Base-by-base conservation (phyloP, 1,139 yeast genomes). In the Scheffersomyces segobiensis region DNA sequence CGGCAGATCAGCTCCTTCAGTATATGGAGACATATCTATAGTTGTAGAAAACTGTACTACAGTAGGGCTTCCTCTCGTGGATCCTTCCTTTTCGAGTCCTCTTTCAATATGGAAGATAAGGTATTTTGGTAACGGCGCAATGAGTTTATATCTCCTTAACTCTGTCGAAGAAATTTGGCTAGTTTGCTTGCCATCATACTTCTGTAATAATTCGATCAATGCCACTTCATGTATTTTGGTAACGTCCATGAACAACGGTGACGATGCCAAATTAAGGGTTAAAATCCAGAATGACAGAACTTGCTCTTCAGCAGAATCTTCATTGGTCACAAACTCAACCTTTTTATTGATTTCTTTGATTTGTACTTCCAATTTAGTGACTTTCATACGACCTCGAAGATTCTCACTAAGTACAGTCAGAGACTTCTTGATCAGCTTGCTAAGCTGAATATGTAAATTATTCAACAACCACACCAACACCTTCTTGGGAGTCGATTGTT, bases 401-500 rank as follows among this genome's bases (percentile, higher is more conserved):
- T 70, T 50, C 10, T 62, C 59, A 32, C 67, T 61, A 46, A 72
- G 53, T 6, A 65, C 60, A 2, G 67, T 67, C 48, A 62, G 64
- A 20, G 60, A 57, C 18, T 59, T 59, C 21, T 65, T 64, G 6
- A 63, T 55, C 1, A 59, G 50, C 18, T 75, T 74, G 18, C 59
- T 54, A 20, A 85, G 68, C 20, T 78, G 80, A 7, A 68, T 56
- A 55, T 81, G 79, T 20, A 87, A 63, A 3, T 71, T 72, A 63
- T 87, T 87, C 20, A 90, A 63, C 14, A 89, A 60, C 91, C 93
- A 88, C 6, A 81, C 67, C 17, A 88, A 64, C 60, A 89, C 84
- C 21, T 72, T 73, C 60, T 82, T 83, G 0, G 96, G 93, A 50
- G 85, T 84, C 3, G 71, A 67, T 53, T 77, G 77, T 12, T 64